Evolutionary conservation across 2,329 filamentous ascomycete species (phyloP).

Genomic region (Chaetomiaceae sp.): DNA sequence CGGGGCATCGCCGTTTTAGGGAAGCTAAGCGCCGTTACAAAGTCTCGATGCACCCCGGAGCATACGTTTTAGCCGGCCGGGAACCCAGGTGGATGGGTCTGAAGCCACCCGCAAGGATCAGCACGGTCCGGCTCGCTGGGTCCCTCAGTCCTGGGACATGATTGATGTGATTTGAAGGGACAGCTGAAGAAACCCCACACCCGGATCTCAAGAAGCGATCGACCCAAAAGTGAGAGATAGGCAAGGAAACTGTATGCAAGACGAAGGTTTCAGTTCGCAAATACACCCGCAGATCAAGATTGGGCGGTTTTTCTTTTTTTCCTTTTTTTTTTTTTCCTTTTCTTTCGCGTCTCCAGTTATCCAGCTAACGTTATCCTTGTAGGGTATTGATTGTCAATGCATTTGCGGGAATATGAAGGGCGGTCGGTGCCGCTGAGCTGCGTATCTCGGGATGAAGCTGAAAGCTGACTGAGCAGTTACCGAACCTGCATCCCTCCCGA

Average conservation of each 20-base stretch:
- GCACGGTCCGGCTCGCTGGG: constrained; percentile 24
- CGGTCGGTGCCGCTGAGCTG: no score
- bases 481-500: neutral
- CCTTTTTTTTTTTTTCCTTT: no score
- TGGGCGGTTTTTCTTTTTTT: no score
- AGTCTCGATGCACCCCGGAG: constrained; percentile 14
- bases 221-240: neutral
- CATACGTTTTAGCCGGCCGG: constrained; percentile 27
- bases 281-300: no score
- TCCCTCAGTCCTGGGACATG: constrained; percentile 3
- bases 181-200: neutral
- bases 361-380: no score
- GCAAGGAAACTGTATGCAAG: neutral
- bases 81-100: constrained; percentile 27
- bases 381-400: no score
- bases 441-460: neutral
- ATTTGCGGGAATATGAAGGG: no score
- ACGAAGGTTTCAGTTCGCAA: no score
- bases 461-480: neutral
- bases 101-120: constrained; percentile 28
- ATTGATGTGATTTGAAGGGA: neutral
- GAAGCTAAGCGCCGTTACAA: constrained; percentile 21
- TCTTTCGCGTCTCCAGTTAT: no score
- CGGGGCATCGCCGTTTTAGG: constrained; percentile 1
- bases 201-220: constrained; percentile 11